Evolutionary conservation across 768 basidiomycete species (phyloP).

Genomic region (Leccinum fibrillosum): DNA sequence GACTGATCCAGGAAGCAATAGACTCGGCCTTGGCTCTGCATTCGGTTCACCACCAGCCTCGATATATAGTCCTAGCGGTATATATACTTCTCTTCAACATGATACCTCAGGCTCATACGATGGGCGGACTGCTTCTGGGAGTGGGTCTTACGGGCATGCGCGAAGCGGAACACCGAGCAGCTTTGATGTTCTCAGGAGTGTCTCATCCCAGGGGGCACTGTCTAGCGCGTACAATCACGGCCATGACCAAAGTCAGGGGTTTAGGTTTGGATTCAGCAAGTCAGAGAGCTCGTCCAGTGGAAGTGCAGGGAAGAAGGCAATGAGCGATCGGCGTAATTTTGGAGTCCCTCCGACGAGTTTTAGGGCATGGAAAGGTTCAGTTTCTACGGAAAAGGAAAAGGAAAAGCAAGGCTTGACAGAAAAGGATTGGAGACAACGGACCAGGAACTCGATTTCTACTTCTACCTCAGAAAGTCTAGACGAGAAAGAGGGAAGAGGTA

Average conservation of each 20-base stretch:
- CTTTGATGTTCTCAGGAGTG: slow-evolving; percentile 26
- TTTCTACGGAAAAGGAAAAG: slow-evolving; percentile 14
- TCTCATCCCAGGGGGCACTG: slow-evolving; percentile 31
- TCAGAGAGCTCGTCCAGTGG: too few relatives aligned
- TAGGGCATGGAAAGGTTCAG: slow-evolving; percentile 22
- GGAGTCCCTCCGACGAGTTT: slow-evolving; percentile 30
- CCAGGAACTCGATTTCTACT: slow-evolving; percentile 13
- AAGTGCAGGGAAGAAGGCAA: slow-evolving; percentile 6
- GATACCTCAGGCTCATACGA: slow-evolving; percentile 21
- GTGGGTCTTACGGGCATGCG: slow-evolving; percentile 22
- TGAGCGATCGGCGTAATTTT: slow-evolving; percentile 9
- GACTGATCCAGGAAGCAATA: slow-evolving; percentile 11
- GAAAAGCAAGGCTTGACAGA: slow-evolving; percentile 12
- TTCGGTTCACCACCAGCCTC: slow-evolving; percentile 28
- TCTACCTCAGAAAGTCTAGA: slow-evolving; percentile 19
- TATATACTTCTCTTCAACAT: slow-evolving; percentile 3
- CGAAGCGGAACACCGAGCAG: slow-evolving; percentile 27
- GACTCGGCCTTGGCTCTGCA: slow-evolving; percentile 25
- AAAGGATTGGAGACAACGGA: slow-evolving; percentile 12
- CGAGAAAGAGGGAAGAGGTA: slow-evolving; percentile 22
- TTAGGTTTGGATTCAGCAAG: slow-evolving; percentile 1
- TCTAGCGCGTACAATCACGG: slow-evolving; percentile 20
- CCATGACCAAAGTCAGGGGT: slow-evolving; percentile 14
- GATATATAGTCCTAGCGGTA: slow-evolving; percentile 15
- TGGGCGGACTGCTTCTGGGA: slow-evolving; percentile 18